Conservation (phyloP, 2,329 filamentous ascomycete species). For the Colletotrichum truncatum region DNA sequence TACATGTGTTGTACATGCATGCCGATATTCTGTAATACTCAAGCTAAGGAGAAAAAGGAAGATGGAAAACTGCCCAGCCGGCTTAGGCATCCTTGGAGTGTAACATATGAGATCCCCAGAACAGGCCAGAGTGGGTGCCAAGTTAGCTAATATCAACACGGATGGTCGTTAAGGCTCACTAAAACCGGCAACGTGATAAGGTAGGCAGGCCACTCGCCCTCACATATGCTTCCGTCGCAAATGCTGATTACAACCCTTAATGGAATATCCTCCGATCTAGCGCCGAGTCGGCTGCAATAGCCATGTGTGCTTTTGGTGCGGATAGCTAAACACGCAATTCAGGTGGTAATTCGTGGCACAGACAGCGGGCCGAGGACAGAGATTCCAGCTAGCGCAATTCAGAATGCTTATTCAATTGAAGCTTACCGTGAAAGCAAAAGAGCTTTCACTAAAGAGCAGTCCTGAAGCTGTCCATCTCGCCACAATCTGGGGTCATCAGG, state of each 20-base stretch:
- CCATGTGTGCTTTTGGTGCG: too few relatives aligned
- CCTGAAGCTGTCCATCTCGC: neutral
- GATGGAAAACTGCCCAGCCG: neutral
- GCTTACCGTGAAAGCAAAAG: neutral
- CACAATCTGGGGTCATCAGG: neutral
- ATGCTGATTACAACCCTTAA: neutral
- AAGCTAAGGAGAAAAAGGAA: slow-evolving; percentile 17
- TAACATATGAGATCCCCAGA: neutral
- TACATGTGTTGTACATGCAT: too few relatives aligned
- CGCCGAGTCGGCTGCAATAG: neutral
- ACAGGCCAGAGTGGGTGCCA: neutral
- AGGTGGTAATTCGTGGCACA: too few relatives aligned
- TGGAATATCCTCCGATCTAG: neutral
- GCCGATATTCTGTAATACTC: neutral
- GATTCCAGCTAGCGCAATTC: too few relatives aligned
- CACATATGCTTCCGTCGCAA: neutral
- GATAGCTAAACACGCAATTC: too few relatives aligned
- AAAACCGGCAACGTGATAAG: neutral
- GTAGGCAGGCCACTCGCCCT: neutral
- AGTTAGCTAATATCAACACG: slow-evolving; percentile 12
- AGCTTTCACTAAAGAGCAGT: neutral
- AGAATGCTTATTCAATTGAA: too few relatives aligned
- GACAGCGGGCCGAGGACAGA: too few relatives aligned
- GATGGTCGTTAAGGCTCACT: neutral
- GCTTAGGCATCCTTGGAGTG: neutral